A percentile compares a stretch with the other conserved stretches of the same genome.
These are phyloP conservation scores for Botrytis sinoallii DNA, from an alignment of 2,329 filamentous ascomycete genomes.

Conservation along the genomic window DNA sequence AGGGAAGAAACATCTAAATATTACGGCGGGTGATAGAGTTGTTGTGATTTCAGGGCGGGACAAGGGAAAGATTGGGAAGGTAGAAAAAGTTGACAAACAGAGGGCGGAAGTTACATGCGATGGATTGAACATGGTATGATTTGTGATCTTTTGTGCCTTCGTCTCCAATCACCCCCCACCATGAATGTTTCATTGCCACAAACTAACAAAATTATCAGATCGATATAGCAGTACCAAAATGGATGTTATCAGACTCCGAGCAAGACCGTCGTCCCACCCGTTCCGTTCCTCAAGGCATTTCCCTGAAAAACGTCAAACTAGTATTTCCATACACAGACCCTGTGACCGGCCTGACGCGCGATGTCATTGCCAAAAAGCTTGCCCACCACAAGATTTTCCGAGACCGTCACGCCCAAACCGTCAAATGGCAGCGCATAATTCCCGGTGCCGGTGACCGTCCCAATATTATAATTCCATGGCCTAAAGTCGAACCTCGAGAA, in stretches of 20 bases:
- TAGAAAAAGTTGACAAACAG: conserved; percentile 54
- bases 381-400: conserved; percentile 50
- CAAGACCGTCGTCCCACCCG: conserved; percentile 43
- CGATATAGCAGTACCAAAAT: conserved; percentile 44
- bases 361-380: conserved; percentile 75
- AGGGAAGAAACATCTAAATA: conserved; percentile 52
- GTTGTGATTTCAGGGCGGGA: conserved; percentile 75
- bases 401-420: conserved; percentile 49
- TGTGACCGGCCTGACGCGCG: conserved; percentile 60
- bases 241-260: conserved; percentile 41
- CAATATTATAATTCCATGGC: conserved; percentile 75
- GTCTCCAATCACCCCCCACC: not conserved
- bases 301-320: conserved; percentile 72
- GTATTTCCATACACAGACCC: conserved; percentile 72
- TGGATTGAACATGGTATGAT: conserved; percentile 60
- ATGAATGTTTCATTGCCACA: not conserved
- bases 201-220: conserved; percentile 35
- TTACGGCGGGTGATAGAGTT: conserved; percentile 72
- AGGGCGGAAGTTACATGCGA: conserved; percentile 60
- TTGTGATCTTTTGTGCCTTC: not conserved
- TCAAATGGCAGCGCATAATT: conserved; percentile 57
- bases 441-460: conserved; percentile 52
- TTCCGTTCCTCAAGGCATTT: conserved; percentile 41
- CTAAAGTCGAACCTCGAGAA: conserved; percentile 50
- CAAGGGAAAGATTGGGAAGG: conserved; percentile 78